Evolutionary conservation across 805 yeast genomes (phyloP).

Genomic region (Middelhovenomyces tepae): DNA sequence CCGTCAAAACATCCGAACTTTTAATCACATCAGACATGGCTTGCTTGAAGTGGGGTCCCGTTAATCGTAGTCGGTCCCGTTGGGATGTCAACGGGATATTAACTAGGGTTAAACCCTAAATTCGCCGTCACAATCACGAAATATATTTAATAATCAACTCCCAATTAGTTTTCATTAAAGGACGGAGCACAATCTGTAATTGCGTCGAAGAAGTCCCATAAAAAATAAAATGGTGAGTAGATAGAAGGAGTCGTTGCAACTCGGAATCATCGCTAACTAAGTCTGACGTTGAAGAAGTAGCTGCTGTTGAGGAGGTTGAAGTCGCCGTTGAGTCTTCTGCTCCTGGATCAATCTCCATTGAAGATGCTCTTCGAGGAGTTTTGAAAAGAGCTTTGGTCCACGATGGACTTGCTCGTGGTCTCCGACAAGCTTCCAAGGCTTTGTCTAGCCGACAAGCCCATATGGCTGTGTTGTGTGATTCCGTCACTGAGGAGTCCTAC

Average conservation of each 20-base stretch:
- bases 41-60: too few species aligned
- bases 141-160: not conserved
- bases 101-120: too few species aligned
- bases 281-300: conserved; percentile 94
- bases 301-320: conserved; percentile 72
- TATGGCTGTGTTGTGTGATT: conserved; percentile 93
- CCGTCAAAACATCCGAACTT: conserved; percentile 56
- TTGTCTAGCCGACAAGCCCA: conserved; percentile 96
- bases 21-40: too few species aligned
- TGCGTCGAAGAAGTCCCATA: conserved; percentile 2
- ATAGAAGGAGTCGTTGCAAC: not conserved
- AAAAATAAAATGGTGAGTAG: conserved; percentile 1
- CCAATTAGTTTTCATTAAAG: too few species aligned
- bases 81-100: too few species aligned
- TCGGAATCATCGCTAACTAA: conserved; percentile 2
- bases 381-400: conserved; percentile 95
- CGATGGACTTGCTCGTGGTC: conserved; percentile 99
- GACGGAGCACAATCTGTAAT: conserved; percentile 5
- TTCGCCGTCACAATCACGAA: too few species aligned
- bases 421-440: conserved; percentile 99
- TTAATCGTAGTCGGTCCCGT: too few species aligned
- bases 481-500: conserved; percentile 97
- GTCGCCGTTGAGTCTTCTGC: conserved; percentile 76
- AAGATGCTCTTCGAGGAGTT: conserved; percentile 97
- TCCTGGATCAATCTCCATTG: conserved; percentile 85